Evolutionary conservation across 2,329 filamentous ascomycete genomes (phyloP).

Genomic region (Fusarium papillatum): DNA sequence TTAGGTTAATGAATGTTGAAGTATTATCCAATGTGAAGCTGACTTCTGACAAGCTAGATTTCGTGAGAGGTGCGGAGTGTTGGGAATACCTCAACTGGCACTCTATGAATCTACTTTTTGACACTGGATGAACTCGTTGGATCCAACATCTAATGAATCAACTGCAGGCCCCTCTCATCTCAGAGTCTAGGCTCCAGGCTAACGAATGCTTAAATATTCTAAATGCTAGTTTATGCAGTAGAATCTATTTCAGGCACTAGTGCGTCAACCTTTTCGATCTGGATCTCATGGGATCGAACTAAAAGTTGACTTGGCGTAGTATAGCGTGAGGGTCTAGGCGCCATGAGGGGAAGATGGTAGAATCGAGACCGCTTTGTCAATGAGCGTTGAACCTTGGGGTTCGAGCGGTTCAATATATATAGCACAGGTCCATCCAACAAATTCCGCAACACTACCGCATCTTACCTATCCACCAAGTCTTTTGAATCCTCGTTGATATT

Average conservation of each 20-base stretch:
- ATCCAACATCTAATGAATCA: neutral
- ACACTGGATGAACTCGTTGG: neutral
- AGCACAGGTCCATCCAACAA: neutral
- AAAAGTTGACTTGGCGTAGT: neutral
- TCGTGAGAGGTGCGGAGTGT: neutral
- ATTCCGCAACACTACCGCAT: neutral
- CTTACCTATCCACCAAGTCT: neutral
- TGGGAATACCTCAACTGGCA: neutral
- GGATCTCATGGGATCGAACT: neutral
- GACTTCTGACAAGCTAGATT: neutral
- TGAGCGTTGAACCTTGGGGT: neutral
- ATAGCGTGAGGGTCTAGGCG: neutral
- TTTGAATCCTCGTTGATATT: neutral
- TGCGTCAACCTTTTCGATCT: neutral
- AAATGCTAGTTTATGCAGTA: neutral
- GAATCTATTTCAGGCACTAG: neutral
- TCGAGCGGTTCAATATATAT: neutral
- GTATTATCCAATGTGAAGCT: neutral
- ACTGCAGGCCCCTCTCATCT: neutral
- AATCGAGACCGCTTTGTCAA: neutral
- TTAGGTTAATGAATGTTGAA: neutral
- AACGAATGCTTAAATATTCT: neutral
- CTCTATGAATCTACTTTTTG: neutral
- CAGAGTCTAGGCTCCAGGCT: neutral
- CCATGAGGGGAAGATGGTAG: neutral